Evolutionary conservation across 139 green algal genomes (phyloP).

Genomic region (Chlamydomonas incerta): DNA sequence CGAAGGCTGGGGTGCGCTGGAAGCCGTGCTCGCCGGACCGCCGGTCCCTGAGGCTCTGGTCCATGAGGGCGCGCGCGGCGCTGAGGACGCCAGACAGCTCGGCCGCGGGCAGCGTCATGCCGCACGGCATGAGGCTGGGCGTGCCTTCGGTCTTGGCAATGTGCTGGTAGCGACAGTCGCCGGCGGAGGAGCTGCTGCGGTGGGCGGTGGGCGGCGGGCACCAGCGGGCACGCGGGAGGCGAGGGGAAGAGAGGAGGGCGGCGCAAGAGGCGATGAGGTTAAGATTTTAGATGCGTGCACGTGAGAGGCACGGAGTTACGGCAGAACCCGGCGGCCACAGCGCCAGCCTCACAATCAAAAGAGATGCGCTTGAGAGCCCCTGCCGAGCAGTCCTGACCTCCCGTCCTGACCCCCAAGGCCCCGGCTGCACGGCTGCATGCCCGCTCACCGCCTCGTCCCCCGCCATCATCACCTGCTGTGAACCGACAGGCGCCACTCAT

Average conservation of each 20-base stretch:
- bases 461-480: background rate
- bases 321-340: too few relatives aligned
- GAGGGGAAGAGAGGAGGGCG: background rate
- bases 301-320: too few relatives aligned
- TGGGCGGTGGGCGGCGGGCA: background rate
- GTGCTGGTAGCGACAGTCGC: background rate
- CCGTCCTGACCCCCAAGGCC: too few relatives aligned
- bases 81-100: background rate
- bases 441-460: background rate
- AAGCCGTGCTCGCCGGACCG: background rate
- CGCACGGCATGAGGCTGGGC: background rate
- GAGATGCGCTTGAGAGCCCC: too few relatives aligned
- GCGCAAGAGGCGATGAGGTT: too few relatives aligned
- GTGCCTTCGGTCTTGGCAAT: background rate
- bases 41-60: background rate
- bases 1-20: conserved; percentile 41
- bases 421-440: too few relatives aligned
- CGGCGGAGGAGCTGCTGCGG: background rate
- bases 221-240: background rate
- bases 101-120: background rate
- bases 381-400: too few relatives aligned
- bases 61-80: background rate
- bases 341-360: too few relatives aligned
- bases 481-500: conserved; percentile 22
- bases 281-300: too few relatives aligned